phyloP scores from a whole-genome alignment of 1,284 basidiomycete species.

The Ganoderma leucocontextum region DNA sequence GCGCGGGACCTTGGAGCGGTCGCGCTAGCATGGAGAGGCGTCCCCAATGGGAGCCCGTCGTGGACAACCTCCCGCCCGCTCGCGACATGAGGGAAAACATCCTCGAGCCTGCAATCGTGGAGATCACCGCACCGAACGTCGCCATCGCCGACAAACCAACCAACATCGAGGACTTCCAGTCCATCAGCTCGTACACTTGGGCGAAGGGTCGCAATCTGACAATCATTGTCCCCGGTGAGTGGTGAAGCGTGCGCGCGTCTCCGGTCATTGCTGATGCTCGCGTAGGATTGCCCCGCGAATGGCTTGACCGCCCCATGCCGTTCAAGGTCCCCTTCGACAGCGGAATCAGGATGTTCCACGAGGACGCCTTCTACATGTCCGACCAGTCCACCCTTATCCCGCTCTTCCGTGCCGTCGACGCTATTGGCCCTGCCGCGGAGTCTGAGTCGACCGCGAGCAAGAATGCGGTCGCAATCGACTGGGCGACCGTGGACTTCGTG shows the following conservation, averaged over 20 bases:
- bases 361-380: slow-evolving; percentile 57
- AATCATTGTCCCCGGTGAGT: slow-evolving; percentile 61
- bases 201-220: slow-evolving; percentile 47
- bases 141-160: slow-evolving; percentile 11
- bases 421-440: slow-evolving; percentile 40
- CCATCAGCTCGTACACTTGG: slow-evolving; percentile 65
- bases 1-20: neutral
- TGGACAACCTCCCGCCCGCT: slow-evolving; percentile 22
- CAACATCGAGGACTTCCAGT: slow-evolving; percentile 43
- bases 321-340: slow-evolving; percentile 56
- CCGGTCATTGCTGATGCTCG: slow-evolving; percentile 38
- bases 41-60: neutral
- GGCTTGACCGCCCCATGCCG: slow-evolving; percentile 55
- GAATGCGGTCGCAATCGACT: slow-evolving; percentile 46
- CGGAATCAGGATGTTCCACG: slow-evolving; percentile 54
- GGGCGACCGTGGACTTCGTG: slow-evolving; percentile 59
- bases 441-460: neutral
- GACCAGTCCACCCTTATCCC: slow-evolving; percentile 51
- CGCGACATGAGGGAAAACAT: slow-evolving; percentile 26
- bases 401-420: slow-evolving; percentile 58
- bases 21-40: neutral
- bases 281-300: slow-evolving; percentile 59
- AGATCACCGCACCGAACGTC: slow-evolving; percentile 14
- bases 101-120: slow-evolving; percentile 19
- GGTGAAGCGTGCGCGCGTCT: slow-evolving; percentile 33